Percentiles rank a stretch among this genome's conserved stretches.
phyloP scores from a whole-genome alignment of 2,329 filamentous ascomycete species.

The Trichoderma sp. region DNA sequence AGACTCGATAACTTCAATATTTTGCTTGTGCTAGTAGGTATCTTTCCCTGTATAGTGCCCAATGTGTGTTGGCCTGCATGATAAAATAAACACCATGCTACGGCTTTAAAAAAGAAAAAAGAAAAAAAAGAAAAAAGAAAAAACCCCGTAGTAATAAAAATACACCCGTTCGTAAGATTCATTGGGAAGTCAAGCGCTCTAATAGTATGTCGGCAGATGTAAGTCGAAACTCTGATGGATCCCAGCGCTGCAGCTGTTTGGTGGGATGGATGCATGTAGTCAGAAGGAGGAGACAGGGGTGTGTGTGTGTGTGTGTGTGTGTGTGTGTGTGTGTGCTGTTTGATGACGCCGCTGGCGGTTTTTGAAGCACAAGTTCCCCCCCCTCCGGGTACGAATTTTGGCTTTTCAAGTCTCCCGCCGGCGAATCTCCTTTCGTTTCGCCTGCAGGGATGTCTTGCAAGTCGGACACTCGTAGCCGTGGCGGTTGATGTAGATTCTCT shows the following conservation, averaged over 20 bases:
- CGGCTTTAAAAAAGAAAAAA: background rate
- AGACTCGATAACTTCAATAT: background rate
- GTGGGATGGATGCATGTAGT: constrained; percentile 1
- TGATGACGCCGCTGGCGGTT: background rate
- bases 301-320: too few species aligned
- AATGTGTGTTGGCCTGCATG: background rate
- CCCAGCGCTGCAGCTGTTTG: background rate
- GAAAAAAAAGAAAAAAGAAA: background rate
- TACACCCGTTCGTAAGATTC: background rate
- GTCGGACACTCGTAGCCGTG: constrained; percentile 44
- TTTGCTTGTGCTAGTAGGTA: constrained; percentile 4
- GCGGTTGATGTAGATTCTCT: constrained; percentile 40
- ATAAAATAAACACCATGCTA: background rate
- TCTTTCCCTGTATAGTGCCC: background rate
- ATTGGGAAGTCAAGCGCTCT: background rate
- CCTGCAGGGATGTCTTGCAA: constrained; percentile 48
- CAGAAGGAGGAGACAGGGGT: background rate
- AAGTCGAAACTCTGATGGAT: constrained; percentile 9
- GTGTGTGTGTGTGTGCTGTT: too few species aligned
- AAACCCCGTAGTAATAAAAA: too few species aligned
- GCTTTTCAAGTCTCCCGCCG: constrained; percentile 21
- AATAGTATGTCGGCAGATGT: constrained; percentile 13
- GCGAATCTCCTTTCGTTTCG: constrained; percentile 39
- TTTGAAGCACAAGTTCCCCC: background rate
- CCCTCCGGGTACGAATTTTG: background rate